These are phyloP conservation scores for Trypanosoma mega DNA, from an alignment of 208 protist species.

Conservation along the genomic window DNA sequence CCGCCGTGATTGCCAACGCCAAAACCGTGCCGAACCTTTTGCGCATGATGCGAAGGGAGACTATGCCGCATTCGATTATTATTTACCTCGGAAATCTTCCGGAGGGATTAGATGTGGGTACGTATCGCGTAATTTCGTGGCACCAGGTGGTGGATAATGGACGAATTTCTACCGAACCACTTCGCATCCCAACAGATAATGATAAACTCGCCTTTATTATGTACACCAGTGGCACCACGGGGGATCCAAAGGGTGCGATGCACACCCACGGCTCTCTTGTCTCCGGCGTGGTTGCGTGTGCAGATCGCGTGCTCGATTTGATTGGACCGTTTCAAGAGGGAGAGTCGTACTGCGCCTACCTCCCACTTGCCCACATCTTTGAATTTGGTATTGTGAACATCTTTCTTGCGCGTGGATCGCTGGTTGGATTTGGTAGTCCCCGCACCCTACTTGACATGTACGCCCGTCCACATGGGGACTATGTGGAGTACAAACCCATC, in stretches of 20 bases:
- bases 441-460: conserved; percentile 46
- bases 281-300: conserved; percentile 31
- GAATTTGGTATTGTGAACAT: conserved; percentile 61
- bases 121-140: conserved; percentile 44
- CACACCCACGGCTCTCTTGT: conserved; percentile 71
- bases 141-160: conserved; percentile 48
- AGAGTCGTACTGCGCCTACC: conserved; percentile 73
- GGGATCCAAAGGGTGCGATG: conserved; percentile 78
- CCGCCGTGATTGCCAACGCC: conserved; percentile 68
- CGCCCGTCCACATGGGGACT: conserved; percentile 68
- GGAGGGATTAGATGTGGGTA: conserved; percentile 14
- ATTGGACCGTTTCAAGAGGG: conserved; percentile 37
- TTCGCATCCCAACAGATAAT: conserved; percentile 32
- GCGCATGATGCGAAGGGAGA: conserved; percentile 33
- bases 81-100: conserved; percentile 63
- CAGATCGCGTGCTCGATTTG: conserved; percentile 23
- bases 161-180: conserved; percentile 3
- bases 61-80: conserved; percentile 42
- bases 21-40: conserved; percentile 55
- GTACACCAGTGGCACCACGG: conserved; percentile 84
- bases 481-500: conserved; percentile 66
- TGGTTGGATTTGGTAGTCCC: conserved; percentile 65
- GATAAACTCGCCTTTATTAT: conserved; percentile 66
- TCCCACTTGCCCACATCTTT: conserved; percentile 77
- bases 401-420: conserved; percentile 40